phyloP scores from a whole-genome alignment of 2,329 filamentous ascomycete species.

The Fusarium nelsonii region DNA sequence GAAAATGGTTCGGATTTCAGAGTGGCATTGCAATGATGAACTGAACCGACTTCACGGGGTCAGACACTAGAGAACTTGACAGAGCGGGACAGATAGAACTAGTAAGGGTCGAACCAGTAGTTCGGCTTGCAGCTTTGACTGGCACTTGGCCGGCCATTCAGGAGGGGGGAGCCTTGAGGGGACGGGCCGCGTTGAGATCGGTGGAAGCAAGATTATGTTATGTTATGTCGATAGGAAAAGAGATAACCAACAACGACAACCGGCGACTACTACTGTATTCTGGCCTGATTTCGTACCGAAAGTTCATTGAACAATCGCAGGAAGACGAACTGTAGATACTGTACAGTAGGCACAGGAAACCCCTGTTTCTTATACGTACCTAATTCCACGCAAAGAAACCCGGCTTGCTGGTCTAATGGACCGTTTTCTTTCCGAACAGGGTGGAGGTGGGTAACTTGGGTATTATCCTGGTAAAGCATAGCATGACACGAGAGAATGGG shows the following conservation, averaged over 20 bases:
- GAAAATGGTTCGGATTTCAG: neutral
- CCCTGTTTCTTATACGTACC: neutral
- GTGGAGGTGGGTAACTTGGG: constrained; percentile 4
- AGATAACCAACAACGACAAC: neutral
- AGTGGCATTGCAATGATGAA: neutral
- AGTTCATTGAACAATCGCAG: neutral
- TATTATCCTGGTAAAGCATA: neutral
- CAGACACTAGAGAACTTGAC: constrained; percentile 2
- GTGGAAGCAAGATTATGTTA: constrained; percentile 1
- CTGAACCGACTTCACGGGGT: neutral
- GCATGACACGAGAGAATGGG: constrained; percentile 17
- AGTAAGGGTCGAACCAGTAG: neutral
- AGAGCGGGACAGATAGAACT: constrained; percentile 4
- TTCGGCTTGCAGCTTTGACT: neutral
- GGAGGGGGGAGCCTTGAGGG: constrained; percentile 13
- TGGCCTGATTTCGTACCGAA: neutral
- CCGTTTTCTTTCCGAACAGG: constrained; percentile 10
- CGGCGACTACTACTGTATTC: neutral
- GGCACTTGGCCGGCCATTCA: constrained; percentile 4
- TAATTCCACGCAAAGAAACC: constrained; percentile 1
- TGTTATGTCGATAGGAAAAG: neutral
- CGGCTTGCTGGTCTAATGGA: constrained; percentile 2
- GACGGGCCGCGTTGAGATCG: constrained; percentile 28
- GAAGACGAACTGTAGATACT: neutral
- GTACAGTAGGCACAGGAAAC: neutral